These are phyloP conservation scores for Eucalyptus pauciflora DNA, from an alignment of 345 rosid genomes.

Conservation along the genomic window DNA sequence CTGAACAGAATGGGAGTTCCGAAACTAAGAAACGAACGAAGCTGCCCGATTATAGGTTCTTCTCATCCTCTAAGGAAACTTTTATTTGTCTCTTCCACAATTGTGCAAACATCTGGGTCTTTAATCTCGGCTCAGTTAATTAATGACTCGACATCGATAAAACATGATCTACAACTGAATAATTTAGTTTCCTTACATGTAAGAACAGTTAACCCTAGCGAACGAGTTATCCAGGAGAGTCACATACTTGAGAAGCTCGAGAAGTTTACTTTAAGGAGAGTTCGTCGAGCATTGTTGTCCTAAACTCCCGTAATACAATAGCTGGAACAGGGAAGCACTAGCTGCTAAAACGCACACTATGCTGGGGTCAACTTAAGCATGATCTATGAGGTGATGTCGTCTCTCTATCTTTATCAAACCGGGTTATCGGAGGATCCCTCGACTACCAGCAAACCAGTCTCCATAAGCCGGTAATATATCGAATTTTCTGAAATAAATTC, in stretches of 20 bases:
- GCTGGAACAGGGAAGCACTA: background rate
- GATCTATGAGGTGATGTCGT: background rate
- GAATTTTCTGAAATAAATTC: background rate
- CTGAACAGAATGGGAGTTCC: background rate
- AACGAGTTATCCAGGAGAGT: background rate
- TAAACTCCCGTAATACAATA: background rate
- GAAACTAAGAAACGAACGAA: background rate
- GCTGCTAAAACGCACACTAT: background rate
- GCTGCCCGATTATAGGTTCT: background rate
- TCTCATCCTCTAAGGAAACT: background rate
- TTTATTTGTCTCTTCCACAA: background rate
- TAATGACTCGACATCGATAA: background rate
- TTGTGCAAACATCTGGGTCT: background rate
- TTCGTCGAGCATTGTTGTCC: background rate
- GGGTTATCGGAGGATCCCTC: background rate
- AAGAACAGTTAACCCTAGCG: background rate
- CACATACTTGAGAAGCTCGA: background rate
- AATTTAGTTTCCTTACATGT: background rate
- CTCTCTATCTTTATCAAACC: background rate
- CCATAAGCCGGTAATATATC: background rate
- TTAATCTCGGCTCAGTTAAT: background rate
- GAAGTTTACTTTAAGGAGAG: background rate
- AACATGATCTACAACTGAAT: background rate
- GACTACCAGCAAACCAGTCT: background rate
- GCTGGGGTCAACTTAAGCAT: background rate